Evolutionary conservation across 257 asterid species (phyloP).

Genomic region (Thymus quinquecostatus): DNA sequence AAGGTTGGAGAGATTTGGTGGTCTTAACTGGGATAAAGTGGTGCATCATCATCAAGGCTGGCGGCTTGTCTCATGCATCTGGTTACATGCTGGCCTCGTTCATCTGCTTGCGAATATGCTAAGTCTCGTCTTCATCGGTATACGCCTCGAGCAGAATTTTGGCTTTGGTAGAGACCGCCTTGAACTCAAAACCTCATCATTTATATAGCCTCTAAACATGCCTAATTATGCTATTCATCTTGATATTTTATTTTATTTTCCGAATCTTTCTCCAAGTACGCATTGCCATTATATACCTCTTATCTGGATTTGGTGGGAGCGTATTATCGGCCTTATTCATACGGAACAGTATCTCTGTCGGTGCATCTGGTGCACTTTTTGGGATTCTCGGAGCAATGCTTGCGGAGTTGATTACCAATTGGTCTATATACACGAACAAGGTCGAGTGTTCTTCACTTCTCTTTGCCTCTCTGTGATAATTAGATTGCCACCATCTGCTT

Average conservation of each 20-base stretch:
- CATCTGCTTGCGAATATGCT: constrained; percentile 84
- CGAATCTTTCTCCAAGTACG: constrained; percentile 48
- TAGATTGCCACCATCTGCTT: not conserved
- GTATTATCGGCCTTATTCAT: constrained; percentile 70
- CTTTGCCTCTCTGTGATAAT: not conserved
- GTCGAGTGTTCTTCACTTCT: constrained; percentile 31
- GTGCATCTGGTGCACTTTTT: constrained; percentile 96
- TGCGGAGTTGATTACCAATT: constrained; percentile 82
- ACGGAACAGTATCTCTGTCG: constrained; percentile 64
- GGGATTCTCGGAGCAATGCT: constrained; percentile 99
- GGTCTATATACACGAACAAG: constrained; percentile 90
- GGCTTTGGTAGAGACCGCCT: constrained; percentile 65
- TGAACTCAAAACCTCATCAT: not conserved
- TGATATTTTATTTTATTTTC: not conserved
- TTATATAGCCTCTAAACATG: not conserved
- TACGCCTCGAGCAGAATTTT: constrained; percentile 92
- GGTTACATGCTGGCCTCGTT: constrained; percentile 91
- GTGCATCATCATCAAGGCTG: constrained; percentile 81
- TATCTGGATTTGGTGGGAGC: constrained; percentile 91
- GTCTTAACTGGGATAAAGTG: constrained; percentile 71
- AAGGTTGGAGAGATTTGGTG: constrained; percentile 82
- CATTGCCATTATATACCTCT: constrained; percentile 65
- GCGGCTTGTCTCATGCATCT: constrained; percentile 86
- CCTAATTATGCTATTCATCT: not conserved
- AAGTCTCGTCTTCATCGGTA: constrained; percentile 77